A percentile compares a stretch with the other conserved stretches of the same genome.
Conservation (phyloP, 352 stramenopile genomes). For the Pythium biforme region DNA sequence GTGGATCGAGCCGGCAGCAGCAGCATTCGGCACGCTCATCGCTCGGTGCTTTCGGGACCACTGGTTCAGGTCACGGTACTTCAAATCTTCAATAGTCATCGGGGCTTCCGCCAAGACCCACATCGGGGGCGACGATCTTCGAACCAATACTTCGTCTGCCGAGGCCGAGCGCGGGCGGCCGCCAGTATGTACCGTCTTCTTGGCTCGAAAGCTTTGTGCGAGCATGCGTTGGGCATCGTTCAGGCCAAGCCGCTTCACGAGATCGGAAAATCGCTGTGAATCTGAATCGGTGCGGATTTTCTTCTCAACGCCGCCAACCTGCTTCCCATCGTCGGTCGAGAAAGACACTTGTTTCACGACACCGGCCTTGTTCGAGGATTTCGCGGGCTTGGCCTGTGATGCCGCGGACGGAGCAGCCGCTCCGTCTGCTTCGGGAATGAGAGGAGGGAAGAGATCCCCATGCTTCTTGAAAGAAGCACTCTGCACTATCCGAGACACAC, state of each 20-base stretch:
- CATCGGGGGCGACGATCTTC: slow-evolving; percentile 21
- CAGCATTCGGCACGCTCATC: slow-evolving; percentile 28
- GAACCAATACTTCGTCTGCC: slow-evolving; percentile 32
- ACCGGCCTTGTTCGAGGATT: slow-evolving; percentile 11
- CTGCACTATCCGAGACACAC: slow-evolving; percentile 36
- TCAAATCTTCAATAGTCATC: slow-evolving; percentile 5
- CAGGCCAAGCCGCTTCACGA: slow-evolving; percentile 28
- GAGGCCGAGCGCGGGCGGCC: slow-evolving; percentile 31
- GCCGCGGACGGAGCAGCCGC: neutral
- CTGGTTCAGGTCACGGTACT: slow-evolving; percentile 2
- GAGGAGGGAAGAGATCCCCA: slow-evolving; percentile 21
- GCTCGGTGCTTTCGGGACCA: slow-evolving; percentile 23
- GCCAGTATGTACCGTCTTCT: slow-evolving; percentile 12
- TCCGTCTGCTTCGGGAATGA: neutral
- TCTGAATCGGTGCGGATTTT: slow-evolving; percentile 25
- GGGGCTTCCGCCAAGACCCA: slow-evolving; percentile 25
- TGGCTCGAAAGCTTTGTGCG: slow-evolving; percentile 13
- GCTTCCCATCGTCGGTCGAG: slow-evolving; percentile 5
- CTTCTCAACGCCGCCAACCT: slow-evolving; percentile 5
- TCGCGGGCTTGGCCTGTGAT: neutral
- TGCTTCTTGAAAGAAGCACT: slow-evolving; percentile 33
- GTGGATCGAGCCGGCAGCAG: neutral
- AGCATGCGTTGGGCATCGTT: slow-evolving; percentile 32
- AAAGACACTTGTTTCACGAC: slow-evolving; percentile 30
- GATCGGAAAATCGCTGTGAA: slow-evolving; percentile 25